Percentiles rank a stretch among this genome's conserved stretches.
These are phyloP conservation scores for Puya raimondii DNA, from an alignment of 176 grass and related monocot genomes.

Conservation along the genomic window DNA sequence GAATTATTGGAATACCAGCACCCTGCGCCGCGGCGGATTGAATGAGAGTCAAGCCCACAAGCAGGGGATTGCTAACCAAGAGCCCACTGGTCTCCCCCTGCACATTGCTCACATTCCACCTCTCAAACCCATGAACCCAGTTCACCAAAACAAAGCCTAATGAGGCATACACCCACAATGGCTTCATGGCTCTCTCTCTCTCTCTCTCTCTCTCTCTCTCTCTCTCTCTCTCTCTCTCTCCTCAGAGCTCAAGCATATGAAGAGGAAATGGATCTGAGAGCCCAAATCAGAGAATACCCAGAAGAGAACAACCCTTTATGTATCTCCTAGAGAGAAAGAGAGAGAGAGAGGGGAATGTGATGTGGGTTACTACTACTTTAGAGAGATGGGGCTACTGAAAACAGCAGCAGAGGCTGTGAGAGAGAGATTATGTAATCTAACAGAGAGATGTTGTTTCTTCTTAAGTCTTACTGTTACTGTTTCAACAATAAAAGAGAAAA, in stretches of 20 bases:
- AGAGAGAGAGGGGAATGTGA: background rate
- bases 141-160: constrained; percentile 20
- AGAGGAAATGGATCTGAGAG: background rate
- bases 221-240: background rate
- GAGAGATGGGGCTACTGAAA: background rate
- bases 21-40: constrained; percentile 71
- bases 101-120: constrained; percentile 44
- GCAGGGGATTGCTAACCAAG: constrained; percentile 40
- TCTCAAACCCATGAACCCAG: constrained; percentile 37
- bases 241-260: constrained; percentile 3
- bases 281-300: background rate
- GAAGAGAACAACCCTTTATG: background rate
- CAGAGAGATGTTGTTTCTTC: too few relatives aligned
- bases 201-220: background rate
- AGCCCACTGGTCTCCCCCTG: constrained; percentile 18
- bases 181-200: constrained; percentile 1
- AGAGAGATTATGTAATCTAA: too few relatives aligned
- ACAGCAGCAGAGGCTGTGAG: background rate
- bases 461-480: too few relatives aligned
- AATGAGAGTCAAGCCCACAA: constrained; percentile 71
- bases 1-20: constrained; percentile 32
- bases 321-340: background rate
- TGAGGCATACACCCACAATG: constrained; percentile 16
- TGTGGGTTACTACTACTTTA: background rate
- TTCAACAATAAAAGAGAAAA: too few relatives aligned